phyloP scores from a whole-genome alignment of 306 rosid species.

The Boehmeria nivea region DNA sequence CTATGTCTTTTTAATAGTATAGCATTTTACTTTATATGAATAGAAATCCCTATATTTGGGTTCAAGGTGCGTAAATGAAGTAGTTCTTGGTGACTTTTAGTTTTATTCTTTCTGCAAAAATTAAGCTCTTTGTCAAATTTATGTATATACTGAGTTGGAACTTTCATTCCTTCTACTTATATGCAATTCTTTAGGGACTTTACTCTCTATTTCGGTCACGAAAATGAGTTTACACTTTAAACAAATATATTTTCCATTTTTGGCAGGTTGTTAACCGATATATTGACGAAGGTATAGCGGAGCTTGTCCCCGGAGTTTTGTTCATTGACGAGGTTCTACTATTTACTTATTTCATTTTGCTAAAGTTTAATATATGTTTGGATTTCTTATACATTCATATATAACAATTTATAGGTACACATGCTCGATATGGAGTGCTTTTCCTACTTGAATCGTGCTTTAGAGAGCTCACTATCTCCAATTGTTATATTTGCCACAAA shows the following conservation, averaged over 20 bases:
- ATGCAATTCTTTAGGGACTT: no score
- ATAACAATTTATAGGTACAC: slow-evolving; percentile 60
- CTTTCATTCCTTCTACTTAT: no score
- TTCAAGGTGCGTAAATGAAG: no score
- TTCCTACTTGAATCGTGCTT: slow-evolving; percentile 90
- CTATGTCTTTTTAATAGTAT: no score
- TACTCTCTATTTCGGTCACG: no score
- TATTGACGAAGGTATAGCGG: slow-evolving; percentile 96
- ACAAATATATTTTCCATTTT: background rate
- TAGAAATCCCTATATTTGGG: no score
- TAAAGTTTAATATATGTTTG: slow-evolving; percentile 2
- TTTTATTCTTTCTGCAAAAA: background rate
- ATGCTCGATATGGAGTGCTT: slow-evolving; percentile 98
- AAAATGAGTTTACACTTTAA: background rate
- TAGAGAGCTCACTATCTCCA: slow-evolving; percentile 94
- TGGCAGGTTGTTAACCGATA: slow-evolving; percentile 87
- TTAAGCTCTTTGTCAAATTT: background rate
- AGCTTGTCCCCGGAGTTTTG: slow-evolving; percentile 99
- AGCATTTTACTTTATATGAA: no score
- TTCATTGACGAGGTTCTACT: slow-evolving; percentile 41
- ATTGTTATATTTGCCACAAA: slow-evolving; percentile 96
- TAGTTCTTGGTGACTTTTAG: no score
- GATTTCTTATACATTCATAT: slow-evolving; percentile 7
- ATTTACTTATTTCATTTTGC: background rate
- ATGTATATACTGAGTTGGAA: background rate